Base-by-base conservation (phyloP, 768 basidiomycete species). In the Gymnopilus junonius region DNA sequence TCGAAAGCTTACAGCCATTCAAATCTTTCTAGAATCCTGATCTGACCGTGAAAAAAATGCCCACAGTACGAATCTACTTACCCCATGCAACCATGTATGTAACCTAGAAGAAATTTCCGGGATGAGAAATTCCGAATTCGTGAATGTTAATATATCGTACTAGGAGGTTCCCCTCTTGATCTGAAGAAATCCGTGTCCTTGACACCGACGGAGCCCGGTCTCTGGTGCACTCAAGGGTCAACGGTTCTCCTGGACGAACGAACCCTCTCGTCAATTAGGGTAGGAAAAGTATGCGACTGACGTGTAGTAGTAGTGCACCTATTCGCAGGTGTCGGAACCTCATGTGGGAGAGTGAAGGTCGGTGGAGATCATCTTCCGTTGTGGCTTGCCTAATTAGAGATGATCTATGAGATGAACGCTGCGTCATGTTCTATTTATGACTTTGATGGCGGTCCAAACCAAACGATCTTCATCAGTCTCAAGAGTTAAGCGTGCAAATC, bases 311-410 rank as follows among this genome's bases (percentile, higher is more conserved):
- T n/a, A n/a, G n/a, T n/a, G n/a, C 4, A n/a, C 45, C 29, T 51
- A n/a, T 51, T 51, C n/a, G 31, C 48, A n/a, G 54, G 8, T 23
- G 14, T 55, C 15, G 32, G 34, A 29, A 59, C 50, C 34, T 48
- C 60, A 50, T 34, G 55, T 62, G 65, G 50, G 62, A 62, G 62
- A 62, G 37, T 58, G 20, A 29, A 60, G 46, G 59, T 69, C 67
- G 67, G 67, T 59, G 63, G 21, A 55, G 57, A 69, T 66, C 59
- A 37, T 69, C 65, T 61, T 64, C 67, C 67, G 67, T 40, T 54
- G 39, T 61, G 27, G 45, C 37, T 51, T 61, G n/a, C 45, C 67
- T 62, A 56, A 42, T 59, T 53, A 45, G 61, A 48, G 25, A 32
- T 48, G 37, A 62, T 63, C 51, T 61, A 23, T 21, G 14, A 55